Evolutionary conservation across 2,329 filamentous ascomycete species (phyloP).

Genomic region (Fusarium decemcellulare): DNA sequence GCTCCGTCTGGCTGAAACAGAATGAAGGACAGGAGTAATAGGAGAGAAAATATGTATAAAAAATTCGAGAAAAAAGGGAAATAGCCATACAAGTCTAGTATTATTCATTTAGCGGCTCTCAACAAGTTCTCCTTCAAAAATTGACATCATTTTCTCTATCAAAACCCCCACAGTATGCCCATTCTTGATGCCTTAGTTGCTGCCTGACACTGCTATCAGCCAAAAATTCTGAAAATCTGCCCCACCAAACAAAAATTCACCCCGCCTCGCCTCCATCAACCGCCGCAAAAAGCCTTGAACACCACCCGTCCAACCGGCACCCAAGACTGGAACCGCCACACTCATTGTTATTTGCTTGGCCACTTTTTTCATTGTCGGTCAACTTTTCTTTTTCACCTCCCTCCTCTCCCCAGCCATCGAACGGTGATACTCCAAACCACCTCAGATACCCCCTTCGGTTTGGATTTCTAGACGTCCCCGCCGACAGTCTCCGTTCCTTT

Average conservation of each 20-base stretch:
- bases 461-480: constrained; percentile 42
- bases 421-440: constrained; percentile 41
- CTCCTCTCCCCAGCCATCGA: constrained; percentile 36
- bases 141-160: neutral
- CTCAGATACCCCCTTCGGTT: constrained; percentile 40
- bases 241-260: constrained; percentile 59
- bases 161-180: constrained; percentile 4
- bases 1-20: neutral
- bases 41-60: neutral
- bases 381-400: constrained; percentile 34
- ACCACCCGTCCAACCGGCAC: constrained; percentile 34
- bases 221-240: constrained; percentile 55
- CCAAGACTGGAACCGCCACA: constrained; percentile 47
- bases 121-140: neutral
- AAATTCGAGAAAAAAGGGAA: neutral
- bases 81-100: neutral
- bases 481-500: constrained; percentile 45
- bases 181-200: constrained; percentile 53
- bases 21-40: neutral
- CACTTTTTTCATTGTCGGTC: constrained; percentile 43
- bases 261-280: constrained; percentile 55
- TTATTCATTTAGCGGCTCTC: neutral
- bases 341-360: constrained; percentile 43
- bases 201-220: constrained; percentile 52
- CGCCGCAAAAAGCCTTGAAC: constrained; percentile 40